These are phyloP conservation scores for Phytophthora parvispora DNA, from an alignment of 352 stramenopile genomes.

Conservation along the genomic window DNA sequence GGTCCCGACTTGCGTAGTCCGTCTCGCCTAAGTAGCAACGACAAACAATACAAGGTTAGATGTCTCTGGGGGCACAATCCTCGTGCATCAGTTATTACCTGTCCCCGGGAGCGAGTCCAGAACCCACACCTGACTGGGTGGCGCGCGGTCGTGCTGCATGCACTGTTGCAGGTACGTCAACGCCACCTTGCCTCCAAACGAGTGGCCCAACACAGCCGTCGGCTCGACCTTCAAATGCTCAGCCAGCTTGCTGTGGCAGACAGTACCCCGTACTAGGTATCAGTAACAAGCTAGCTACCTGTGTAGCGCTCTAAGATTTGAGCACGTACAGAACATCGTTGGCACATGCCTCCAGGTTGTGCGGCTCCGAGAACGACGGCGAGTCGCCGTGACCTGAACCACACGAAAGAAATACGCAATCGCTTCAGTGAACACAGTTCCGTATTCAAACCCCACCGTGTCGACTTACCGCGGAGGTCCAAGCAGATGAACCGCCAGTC, in stretches of 20 bases:
- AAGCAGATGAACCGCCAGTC: constrained; percentile 78
- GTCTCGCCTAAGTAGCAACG: constrained; percentile 38
- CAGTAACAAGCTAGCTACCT: no score
- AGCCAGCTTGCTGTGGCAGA: constrained; percentile 58
- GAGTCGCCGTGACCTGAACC: constrained; percentile 75
- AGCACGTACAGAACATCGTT: constrained; percentile 72
- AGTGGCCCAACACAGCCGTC: constrained; percentile 77
- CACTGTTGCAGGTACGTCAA: constrained; percentile 74
- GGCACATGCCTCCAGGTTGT: constrained; percentile 73
- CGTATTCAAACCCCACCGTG: neutral
- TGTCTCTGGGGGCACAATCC: neutral
- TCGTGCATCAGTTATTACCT: constrained; percentile 32
- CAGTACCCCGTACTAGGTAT: no score
- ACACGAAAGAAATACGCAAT: neutral
- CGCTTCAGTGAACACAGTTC: neutral
- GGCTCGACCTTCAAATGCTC: constrained; percentile 63
- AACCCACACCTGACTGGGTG: constrained; percentile 74
- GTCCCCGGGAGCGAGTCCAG: constrained; percentile 79
- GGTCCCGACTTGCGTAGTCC: constrained; percentile 70
- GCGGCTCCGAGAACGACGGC: constrained; percentile 67
- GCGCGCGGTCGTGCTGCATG: constrained; percentile 44
- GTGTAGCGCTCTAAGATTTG: neutral
- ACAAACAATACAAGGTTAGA: neutral
- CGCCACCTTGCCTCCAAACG: constrained; percentile 85
- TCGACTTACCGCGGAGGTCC: constrained; percentile 67